These are phyloP conservation scores for Geum urbanum DNA, from an alignment of 306 rosid genomes.

Conservation along the genomic window DNA sequence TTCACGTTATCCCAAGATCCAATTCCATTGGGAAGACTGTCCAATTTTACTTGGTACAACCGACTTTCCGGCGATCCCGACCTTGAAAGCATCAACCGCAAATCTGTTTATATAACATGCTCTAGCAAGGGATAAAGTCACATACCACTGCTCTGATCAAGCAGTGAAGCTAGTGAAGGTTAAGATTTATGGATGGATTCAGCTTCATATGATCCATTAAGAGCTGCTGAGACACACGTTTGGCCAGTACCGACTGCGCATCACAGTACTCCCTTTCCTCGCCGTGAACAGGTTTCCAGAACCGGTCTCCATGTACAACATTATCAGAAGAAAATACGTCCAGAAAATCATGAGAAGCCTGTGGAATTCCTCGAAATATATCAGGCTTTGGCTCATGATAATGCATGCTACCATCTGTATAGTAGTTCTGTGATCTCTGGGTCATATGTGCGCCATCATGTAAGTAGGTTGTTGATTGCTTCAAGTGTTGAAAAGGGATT, in stretches of 20 bases:
- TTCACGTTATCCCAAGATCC: constrained; percentile 13
- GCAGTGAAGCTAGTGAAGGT: constrained; percentile 23
- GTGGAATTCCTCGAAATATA: constrained; percentile 36
- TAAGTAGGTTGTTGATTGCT: constrained; percentile 38
- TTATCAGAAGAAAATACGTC: constrained; percentile 39
- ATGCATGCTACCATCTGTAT: constrained; percentile 30
- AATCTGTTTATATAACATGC: constrained; percentile 9
- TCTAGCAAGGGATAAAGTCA: constrained; percentile 12
- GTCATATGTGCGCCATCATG: constrained; percentile 41
- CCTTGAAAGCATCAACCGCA: background rate
- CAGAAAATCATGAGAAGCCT: constrained; percentile 35
- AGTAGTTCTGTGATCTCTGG: constrained; percentile 36
- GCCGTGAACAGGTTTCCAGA: constrained; percentile 33
- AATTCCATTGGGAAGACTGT: background rate
- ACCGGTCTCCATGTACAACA: constrained; percentile 34
- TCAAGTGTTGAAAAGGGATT: constrained; percentile 36
- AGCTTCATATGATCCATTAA: constrained; percentile 45
- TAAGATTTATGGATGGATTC: constrained; percentile 33
- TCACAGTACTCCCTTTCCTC: constrained; percentile 36
- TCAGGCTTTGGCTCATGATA: constrained; percentile 46
- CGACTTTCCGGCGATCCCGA: background rate
- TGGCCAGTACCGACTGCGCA: constrained; percentile 41
- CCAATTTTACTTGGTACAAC: background rate
- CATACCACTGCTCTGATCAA: constrained; percentile 22
- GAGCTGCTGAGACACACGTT: constrained; percentile 54